These are phyloP conservation scores for Vicia villosa DNA, from an alignment of 306 rosid genomes.

Conservation along the genomic window DNA sequence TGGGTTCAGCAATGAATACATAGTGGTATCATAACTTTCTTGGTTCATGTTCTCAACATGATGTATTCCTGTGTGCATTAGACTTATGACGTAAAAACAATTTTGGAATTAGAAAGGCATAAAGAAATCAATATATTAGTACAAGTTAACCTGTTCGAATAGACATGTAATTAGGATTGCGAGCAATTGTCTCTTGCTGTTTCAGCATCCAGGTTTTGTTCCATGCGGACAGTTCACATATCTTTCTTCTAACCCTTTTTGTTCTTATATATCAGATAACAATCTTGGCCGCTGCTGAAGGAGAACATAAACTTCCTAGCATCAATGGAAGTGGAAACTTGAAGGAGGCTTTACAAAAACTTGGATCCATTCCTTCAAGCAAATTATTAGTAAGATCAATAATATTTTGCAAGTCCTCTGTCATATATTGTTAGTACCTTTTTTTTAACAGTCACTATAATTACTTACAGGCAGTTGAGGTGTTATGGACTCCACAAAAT, in stretches of 20 bases:
- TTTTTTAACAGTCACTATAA: slow-evolving; percentile 15
- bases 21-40: slow-evolving; percentile 67
- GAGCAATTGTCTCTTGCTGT: not conserved
- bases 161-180: not conserved
- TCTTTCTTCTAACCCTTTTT: slow-evolving; percentile 28
- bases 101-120: not conserved
- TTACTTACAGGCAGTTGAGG: slow-evolving; percentile 87
- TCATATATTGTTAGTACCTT: slow-evolving; percentile 1
- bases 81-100: not conserved
- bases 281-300: slow-evolving; percentile 94
- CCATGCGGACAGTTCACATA: slow-evolving; percentile 7
- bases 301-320: slow-evolving; percentile 79
- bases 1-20: slow-evolving; percentile 96
- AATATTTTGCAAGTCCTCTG: not conserved
- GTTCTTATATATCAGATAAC: slow-evolving; percentile 62
- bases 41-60: not conserved
- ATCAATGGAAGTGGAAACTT: slow-evolving; percentile 86
- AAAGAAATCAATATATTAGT: slow-evolving; percentile 12
- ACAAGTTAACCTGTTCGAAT: slow-evolving; percentile 4
- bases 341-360: slow-evolving; percentile 93
- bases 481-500: slow-evolving; percentile 98
- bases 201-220: slow-evolving; percentile 10
- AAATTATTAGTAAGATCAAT: slow-evolving; percentile 68
- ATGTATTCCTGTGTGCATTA: slow-evolving; percentile 23
- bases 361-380: slow-evolving; percentile 86